Base-by-base conservation (phyloP, 2,329 filamentous ascomycete genomes). In the Venturia carpophila region DNA sequence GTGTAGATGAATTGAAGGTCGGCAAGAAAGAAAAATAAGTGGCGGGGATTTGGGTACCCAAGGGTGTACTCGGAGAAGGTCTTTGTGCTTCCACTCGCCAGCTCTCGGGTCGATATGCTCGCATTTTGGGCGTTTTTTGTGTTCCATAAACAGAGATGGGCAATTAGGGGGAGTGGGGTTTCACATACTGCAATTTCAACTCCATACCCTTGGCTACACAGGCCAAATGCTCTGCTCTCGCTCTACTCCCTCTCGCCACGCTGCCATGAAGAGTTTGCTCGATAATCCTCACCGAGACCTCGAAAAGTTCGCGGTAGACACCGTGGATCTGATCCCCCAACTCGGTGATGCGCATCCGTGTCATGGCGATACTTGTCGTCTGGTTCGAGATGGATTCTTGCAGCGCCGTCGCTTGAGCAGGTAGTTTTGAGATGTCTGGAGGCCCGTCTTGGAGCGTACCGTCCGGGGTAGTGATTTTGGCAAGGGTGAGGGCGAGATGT, bases 191-290 rank as follows among this genome's bases (percentile, higher is more conserved):
- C 27, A 79, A 69, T 65, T 80, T 79, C 60, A 77, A 68, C 13
- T 73, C 73, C 67, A 81, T 73, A 19, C 76, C 73, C 27, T 74
- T 73, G 11, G 78, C 78, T 19, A 79, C 76, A 1, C 73, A 70
- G 10, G 74, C 73, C 0, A 80, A 69, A 49, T 77, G 75, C 45
- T 80, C 79, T 0, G 79, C 77, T 63, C 76, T 74, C 0, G 79
- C 74, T 65, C 76, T 75, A 1, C 74, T 74, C 52, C 72, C 71
- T 0, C 79, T 73, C 0, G 78, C 71, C 0, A 80, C 69, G 3
- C 75, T 71, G 61, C 79, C 79, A 67, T 81, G 78, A 43, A 79
- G 75, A 0, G 75, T 79, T 67, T 80, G 79, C 69, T 82, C 79
- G 9, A 81, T 73, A 42, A 76, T 73, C 19, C 72, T 73, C 61